Percentiles rank a stretch among this genome's conserved stretches.
phyloP scores from a whole-genome alignment of 2,329 filamentous ascomycete genomes.

The Ophidiomyces ophidiicola region DNA sequence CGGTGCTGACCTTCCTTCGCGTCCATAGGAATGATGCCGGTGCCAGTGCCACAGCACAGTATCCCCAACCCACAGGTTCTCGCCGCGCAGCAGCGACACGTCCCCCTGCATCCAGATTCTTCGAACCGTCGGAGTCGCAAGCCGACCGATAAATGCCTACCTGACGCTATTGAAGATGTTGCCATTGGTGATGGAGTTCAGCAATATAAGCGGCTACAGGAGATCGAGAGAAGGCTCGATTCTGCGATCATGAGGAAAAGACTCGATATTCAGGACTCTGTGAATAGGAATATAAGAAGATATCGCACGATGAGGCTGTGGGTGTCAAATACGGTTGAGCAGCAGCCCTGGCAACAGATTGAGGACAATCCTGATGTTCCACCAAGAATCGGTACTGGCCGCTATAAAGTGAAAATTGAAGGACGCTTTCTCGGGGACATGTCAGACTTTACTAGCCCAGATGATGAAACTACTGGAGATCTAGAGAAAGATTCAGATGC shows the following conservation, averaged over 20 bases:
- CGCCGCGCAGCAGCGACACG: conserved; percentile 25
- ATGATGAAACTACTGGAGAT: conserved; percentile 32
- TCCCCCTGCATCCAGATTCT: conserved; percentile 29
- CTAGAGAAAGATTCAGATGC: conserved; percentile 40
- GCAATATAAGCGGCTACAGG: conserved; percentile 71
- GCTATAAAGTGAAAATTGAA: conserved; percentile 82
- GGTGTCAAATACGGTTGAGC: conserved; percentile 89
- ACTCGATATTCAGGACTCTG: conserved; percentile 74
- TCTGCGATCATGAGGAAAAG: conserved; percentile 89
- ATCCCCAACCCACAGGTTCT: conserved; percentile 30
- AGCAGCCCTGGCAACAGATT: conserved; percentile 83
- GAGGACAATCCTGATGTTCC: conserved; percentile 51
- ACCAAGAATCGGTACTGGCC: conserved; percentile 39
- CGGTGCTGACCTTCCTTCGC: not conserved
- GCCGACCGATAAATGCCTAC: conserved; percentile 89
- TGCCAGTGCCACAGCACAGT: conserved; percentile 28
- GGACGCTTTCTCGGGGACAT: conserved; percentile 67
- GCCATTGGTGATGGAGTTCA: conserved; percentile 70
- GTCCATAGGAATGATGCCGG: conserved; percentile 17
- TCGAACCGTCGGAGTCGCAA: conserved; percentile 73
- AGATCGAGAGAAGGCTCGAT: conserved; percentile 78
- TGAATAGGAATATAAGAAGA: conserved; percentile 62
- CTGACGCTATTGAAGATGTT: conserved; percentile 74
- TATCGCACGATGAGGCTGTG: conserved; percentile 80
- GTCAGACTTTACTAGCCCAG: conserved; percentile 41